Base-by-base conservation (phyloP, 2,329 filamentous ascomycete species). In the Pyrenochaeta sp. region DNA sequence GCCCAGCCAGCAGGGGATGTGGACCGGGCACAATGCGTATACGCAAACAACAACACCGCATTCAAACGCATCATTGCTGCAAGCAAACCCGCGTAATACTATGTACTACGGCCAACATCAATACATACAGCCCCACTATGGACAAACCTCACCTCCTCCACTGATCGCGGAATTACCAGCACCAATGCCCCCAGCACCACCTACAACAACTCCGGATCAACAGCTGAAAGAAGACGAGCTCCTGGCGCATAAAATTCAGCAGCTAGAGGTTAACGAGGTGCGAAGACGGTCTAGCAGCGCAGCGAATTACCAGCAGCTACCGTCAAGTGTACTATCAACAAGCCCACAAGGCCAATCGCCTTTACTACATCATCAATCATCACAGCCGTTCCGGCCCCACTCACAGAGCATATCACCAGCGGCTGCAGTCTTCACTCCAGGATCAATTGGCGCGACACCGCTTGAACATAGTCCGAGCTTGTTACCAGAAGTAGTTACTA, bases 171-270 rank as follows among this genome's bases (percentile, higher is more conserved):
- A 68, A 39, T 48, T 69, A 4, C 58, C 61, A 13, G 61, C 65
- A 2, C 55, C 63, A 6, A 31, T 62, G 19, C 61, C 65, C n/a
- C 31, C 54, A 22, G 58, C 54, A 10, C 63, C 60, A 23, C 51
- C 44, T 11, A 68, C 61, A 6, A 53, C 54, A 10, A 67, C 65
- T 9, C 28, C 64, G 3, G 39, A 53, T n/a, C 48, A 62, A 35
- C 65, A 69, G 21, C 28, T 68, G 18, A 64, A 44, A 15, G 56
- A 67, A 24, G 66, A 69, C 44, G 61, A 64, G 44, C 39, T 57
- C 17, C 52, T 69, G 7, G 66, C 65, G 14, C 59, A 52, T 20
- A 60, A 51, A 31, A 42, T 69, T 9, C 55, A 60, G 15, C 46
- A 63, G 6, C 46, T 68, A n/a, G 64, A 69, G 28, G 32, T 68